These are phyloP conservation scores for Pyrrhoderma lamaoense DNA, from an alignment of 1,284 basidiomycete genomes.

Conservation along the genomic window DNA sequence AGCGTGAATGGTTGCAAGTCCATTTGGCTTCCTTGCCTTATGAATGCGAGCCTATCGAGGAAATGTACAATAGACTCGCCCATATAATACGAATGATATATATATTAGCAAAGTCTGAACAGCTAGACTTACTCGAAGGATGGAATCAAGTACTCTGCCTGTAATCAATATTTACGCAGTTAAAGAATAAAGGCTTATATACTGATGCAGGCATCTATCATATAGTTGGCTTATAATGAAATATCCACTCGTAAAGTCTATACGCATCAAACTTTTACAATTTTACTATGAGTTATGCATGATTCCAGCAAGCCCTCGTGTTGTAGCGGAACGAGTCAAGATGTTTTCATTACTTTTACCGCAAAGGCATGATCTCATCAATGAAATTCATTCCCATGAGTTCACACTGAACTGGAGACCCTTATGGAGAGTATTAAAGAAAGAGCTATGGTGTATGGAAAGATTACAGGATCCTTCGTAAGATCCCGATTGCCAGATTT, in stretches of 20 bases:
- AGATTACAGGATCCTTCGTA: constrained; percentile 48
- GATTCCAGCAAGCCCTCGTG: constrained; percentile 64
- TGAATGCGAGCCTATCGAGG: constrained; percentile 63
- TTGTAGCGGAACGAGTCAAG: constrained; percentile 65
- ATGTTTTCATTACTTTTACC: constrained; percentile 65
- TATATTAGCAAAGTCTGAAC: constrained; percentile 69
- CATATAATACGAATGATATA: constrained; percentile 65
- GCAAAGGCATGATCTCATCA: constrained; percentile 38
- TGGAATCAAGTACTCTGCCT: constrained; percentile 71
- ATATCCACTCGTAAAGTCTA: constrained; percentile 68
- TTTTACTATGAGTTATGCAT: constrained; percentile 78
- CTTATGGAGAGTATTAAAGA: constrained; percentile 63
- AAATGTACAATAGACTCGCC: constrained; percentile 73
- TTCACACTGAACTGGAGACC: constrained; percentile 70
- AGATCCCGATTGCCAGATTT: too few species aligned
- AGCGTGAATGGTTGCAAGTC: constrained; percentile 48
- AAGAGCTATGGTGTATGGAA: constrained; percentile 68
- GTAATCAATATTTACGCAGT: constrained; percentile 40
- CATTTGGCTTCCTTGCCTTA: constrained; percentile 73
- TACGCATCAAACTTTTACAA: constrained; percentile 70
- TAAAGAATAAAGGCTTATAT: too few species aligned
- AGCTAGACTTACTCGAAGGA: constrained; percentile 63
- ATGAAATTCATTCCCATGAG: constrained; percentile 61
- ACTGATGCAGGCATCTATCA: not conserved
- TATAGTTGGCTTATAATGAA: constrained; percentile 75